phyloP scores from a whole-genome alignment of 2,329 filamentous ascomycete species.

The Aspergillus tanneri region DNA sequence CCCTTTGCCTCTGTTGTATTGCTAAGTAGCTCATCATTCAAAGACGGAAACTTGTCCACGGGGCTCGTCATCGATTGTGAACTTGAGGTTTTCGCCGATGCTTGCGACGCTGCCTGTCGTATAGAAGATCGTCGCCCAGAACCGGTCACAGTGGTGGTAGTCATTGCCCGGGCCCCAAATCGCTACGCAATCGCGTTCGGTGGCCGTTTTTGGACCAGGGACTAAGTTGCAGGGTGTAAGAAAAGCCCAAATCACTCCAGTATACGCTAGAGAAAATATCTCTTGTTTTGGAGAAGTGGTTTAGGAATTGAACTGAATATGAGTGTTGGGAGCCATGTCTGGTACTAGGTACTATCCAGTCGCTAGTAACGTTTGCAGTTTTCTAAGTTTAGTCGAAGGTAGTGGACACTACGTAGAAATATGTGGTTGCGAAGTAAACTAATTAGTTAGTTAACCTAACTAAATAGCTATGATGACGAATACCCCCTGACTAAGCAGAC shows the following conservation, averaged over 20 bases:
- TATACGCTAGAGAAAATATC: not conserved
- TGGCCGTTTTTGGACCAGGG: too few relatives aligned
- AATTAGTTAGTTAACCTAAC: too few relatives aligned
- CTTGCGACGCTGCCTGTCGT: slow-evolving; percentile 36
- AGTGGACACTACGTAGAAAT: not conserved
- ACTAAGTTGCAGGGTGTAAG: too few relatives aligned
- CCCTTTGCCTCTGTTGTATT: slow-evolving; percentile 30
- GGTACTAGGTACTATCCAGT: slow-evolving; percentile 3
- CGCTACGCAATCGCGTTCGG: too few relatives aligned
- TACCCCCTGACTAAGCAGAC: too few relatives aligned
- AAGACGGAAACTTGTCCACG: slow-evolving; percentile 46
- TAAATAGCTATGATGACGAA: too few relatives aligned
- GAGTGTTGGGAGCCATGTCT: not conserved
- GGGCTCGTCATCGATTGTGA: slow-evolving; percentile 36
- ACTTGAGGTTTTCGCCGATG: slow-evolving; percentile 28
- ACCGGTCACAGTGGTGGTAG: slow-evolving; percentile 41
- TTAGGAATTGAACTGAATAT: not conserved
- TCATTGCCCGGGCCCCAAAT: slow-evolving; percentile 31
- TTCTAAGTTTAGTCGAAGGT: not conserved
- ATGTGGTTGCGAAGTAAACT: too few relatives aligned
- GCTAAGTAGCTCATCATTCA: slow-evolving; percentile 39
- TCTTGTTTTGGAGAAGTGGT: not conserved
- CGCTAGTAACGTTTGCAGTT: slow-evolving; percentile 10
- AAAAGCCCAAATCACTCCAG: too few relatives aligned
- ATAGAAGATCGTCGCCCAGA: slow-evolving; percentile 42